Evolutionary conservation across 2,329 filamentous ascomycete species (phyloP).

Genomic region (Colletotrichum trifolii): DNA sequence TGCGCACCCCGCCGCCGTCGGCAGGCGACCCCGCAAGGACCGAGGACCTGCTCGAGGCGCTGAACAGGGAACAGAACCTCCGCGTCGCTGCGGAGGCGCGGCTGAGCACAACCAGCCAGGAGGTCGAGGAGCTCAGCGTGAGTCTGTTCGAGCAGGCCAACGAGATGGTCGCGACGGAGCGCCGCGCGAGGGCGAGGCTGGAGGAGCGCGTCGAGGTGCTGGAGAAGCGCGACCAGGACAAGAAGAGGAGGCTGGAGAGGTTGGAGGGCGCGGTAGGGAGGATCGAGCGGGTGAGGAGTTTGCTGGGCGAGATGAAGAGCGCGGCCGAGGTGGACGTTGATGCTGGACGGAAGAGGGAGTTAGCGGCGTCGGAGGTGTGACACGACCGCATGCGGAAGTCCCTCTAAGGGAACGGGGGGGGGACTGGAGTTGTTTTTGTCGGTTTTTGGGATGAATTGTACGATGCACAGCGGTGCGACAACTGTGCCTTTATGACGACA

Average conservation of each 20-base stretch:
- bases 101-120: conserved; percentile 72
- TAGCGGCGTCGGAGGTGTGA: too few relatives aligned
- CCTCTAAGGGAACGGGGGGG: too few relatives aligned
- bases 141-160: conserved; percentile 85
- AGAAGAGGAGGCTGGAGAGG: conserved; percentile 73
- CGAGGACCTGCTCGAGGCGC: conserved; percentile 69
- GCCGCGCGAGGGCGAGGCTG: conserved; percentile 75
- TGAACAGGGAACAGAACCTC: conserved; percentile 74
- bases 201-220: conserved; percentile 77
- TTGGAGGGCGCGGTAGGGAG: conserved; percentile 77
- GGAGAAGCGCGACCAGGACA: conserved; percentile 77
- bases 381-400: too few relatives aligned
- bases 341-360: conserved; percentile 9
- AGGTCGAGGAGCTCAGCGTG: conserved; percentile 83
- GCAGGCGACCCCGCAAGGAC: conserved; percentile 43
- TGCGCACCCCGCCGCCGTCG: conserved; percentile 41
- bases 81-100: conserved; percentile 76
- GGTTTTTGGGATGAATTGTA: neutral
- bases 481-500: conserved; percentile 25
- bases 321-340: conserved; percentile 3
- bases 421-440: too few relatives aligned
- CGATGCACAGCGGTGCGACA: conserved; percentile 18
- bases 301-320: conserved; percentile 58
- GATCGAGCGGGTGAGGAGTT: conserved; percentile 75
- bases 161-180: conserved; percentile 85